These are phyloP conservation scores for Parafenestella ontariensis DNA, from an alignment of 2,329 filamentous ascomycete genomes.

Conservation along the genomic window DNA sequence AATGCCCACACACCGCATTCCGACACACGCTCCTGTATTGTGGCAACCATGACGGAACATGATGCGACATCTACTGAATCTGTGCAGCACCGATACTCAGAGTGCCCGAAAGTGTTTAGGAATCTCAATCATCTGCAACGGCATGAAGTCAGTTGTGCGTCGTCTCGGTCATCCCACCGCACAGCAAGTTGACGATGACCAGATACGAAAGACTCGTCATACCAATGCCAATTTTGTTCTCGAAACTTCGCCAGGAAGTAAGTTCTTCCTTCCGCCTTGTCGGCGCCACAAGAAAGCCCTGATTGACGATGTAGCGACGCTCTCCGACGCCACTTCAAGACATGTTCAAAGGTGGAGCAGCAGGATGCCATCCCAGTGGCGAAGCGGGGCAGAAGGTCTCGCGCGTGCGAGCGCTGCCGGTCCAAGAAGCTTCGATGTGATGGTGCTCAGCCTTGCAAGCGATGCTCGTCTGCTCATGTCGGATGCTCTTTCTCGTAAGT, in stretches of 20 bases:
- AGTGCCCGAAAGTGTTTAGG: constrained; percentile 2
- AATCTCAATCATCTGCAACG: constrained; percentile 13
- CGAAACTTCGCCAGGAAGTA: constrained; percentile 9
- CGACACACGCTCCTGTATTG: no score
- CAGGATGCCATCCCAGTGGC: neutral
- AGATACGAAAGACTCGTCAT: neutral
- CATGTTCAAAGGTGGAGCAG: constrained; percentile 3
- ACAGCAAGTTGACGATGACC: neutral
- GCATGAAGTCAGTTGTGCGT: constrained; percentile 11
- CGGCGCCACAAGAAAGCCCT: no score
- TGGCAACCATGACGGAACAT: no score
- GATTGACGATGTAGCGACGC: constrained; percentile 14
- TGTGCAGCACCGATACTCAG: neutral
- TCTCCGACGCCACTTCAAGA: constrained; percentile 10
- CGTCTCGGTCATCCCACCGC: neutral
- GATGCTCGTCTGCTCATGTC: neutral
- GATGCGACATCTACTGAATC: neutral
- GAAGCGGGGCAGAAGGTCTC: constrained; percentile 8
- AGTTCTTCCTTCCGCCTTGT: no score
- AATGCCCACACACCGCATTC: constrained; percentile 9
- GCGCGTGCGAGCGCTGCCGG: constrained; percentile 8
- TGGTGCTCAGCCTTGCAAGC: neutral
- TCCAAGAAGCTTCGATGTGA: neutral
- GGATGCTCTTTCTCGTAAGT: neutral
- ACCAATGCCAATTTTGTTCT: constrained; percentile 7